Evolutionary conservation across 2,329 filamentous ascomycete genomes (phyloP), one percentile per base, ranked within the genome.

Genomic region (Exophiala calicioides): DNA sequence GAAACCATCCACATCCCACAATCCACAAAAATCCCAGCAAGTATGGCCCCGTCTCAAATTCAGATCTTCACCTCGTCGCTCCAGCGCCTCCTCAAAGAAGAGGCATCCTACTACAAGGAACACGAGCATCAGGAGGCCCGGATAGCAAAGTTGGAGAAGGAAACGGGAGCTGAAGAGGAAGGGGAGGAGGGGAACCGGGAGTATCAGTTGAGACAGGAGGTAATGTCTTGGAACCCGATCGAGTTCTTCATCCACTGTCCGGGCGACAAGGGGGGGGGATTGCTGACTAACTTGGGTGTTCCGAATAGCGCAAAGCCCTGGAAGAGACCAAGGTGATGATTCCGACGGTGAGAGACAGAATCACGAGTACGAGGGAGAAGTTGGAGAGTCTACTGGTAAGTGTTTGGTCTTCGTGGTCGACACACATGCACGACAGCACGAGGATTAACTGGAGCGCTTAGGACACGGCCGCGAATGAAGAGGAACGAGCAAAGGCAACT

Each of bases 311-410:
- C 71, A 79, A 81, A 73, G 90, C 87, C 16, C 73, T 90, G n/a
- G 82, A 90, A 56, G 88, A 98, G 71, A 97, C 93, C 6, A 86
- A 86, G 65, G 86, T 83, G 45, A 81, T 97, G 20, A 86, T 97
- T 60, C 84, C 77, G 2, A 81, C 81, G 1, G 70, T 97, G 56
- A 79, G 79, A 59, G 66, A 80, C 62, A 85, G 88, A 62, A 89
- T 96, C 58, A 70, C 68, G 34, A 81, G 85, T 45, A 85, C 89
- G 1, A 72, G 90, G 30, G 74, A 78, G 47, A 88, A 84, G 63
- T 74, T 96, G 37, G 82, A 94, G 69, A 79, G 85, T 57, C 77
- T 88, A 66, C 74, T 96, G 59, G 87, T 90, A 58, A 72, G 79
- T 40, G 10, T 3, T 39, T 26, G 30, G 10, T 13, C 16, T 29